Evolutionary conservation across 1,284 basidiomycete genomes (phyloP).

Genomic region (Termitomyces sp.): DNA sequence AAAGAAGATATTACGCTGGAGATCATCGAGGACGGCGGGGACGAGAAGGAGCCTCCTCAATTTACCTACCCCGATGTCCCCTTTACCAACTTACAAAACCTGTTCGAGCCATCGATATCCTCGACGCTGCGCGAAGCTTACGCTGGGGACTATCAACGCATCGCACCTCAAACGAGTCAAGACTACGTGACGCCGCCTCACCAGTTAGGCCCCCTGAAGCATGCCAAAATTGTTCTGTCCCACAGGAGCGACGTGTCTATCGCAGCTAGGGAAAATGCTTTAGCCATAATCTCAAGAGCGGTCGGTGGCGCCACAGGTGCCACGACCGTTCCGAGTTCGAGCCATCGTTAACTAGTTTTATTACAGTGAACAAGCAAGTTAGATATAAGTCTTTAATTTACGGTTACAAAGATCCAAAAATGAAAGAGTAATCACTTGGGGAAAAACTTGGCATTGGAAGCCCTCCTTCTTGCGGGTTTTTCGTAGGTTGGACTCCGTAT

Average conservation of each 20-base stretch:
- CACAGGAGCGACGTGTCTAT: slow-evolving; percentile 39
- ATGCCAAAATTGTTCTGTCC: slow-evolving; percentile 39
- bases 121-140: slow-evolving; percentile 28
- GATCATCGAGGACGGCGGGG: slow-evolving; percentile 19
- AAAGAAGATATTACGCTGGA: slow-evolving; percentile 20
- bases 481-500: background rate
- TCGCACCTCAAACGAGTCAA: slow-evolving; percentile 25
- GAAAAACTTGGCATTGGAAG: background rate
- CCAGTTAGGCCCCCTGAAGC: slow-evolving; percentile 34
- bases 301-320: slow-evolving; percentile 1
- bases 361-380: slow-evolving; percentile 1
- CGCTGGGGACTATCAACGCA: slow-evolving; percentile 50
- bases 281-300: slow-evolving; percentile 27
- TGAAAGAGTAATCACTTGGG: background rate
- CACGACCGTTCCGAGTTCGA: slow-evolving; percentile 4
- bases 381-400: slow-evolving; percentile 13
- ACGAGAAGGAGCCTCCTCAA: slow-evolving; percentile 17
- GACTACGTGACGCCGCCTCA: slow-evolving; percentile 23
- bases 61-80: slow-evolving; percentile 17
- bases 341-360: slow-evolving; percentile 8
- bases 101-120: slow-evolving; percentile 19
- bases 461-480: background rate
- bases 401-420: background rate
- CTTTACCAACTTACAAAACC: slow-evolving; percentile 17
- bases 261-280: slow-evolving; percentile 26